Evolutionary conservation across 768 basidiomycete species (phyloP).

Genomic region (Termitomyces sp.): DNA sequence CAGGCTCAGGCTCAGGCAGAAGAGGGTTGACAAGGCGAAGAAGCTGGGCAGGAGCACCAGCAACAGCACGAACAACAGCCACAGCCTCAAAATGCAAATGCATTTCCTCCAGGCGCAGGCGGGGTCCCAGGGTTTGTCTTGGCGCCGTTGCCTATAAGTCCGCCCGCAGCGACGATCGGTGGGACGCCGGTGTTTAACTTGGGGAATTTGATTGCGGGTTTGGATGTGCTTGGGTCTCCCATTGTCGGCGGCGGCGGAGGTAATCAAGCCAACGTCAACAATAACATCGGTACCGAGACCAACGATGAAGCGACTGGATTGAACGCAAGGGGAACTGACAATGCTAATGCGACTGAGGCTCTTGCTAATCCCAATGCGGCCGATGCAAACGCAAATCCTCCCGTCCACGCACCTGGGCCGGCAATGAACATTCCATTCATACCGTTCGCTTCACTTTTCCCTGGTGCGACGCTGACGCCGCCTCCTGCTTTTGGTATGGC

Average conservation of each 20-base stretch:
- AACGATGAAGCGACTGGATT: not conserved
- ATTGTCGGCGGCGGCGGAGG: not conserved
- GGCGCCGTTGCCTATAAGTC: not conserved
- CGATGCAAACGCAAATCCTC: not conserved
- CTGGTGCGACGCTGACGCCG: not conserved
- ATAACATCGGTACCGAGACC: not conserved
- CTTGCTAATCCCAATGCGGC: not conserved
- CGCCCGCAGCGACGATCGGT: not conserved
- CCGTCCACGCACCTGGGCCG: not conserved
- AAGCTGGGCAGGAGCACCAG: not conserved
- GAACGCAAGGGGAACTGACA: not conserved
- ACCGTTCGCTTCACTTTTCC: not conserved
- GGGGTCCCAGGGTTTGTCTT: not conserved
- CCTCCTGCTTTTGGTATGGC: not conserved
- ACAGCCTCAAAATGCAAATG: not conserved
- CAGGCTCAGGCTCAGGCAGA: not conserved
- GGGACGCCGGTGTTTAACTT: not conserved
- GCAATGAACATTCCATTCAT: not conserved
- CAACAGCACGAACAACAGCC: not conserved
- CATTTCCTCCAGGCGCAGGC: not conserved
- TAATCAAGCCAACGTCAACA: not conserved
- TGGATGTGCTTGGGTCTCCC: not conserved
- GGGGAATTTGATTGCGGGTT: not conserved
- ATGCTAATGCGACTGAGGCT: not conserved
- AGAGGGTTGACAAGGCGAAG: not conserved